These are phyloP conservation scores for Phytopythium helicoides DNA, from an alignment of 352 stramenopile species.

Conservation along the genomic window DNA sequence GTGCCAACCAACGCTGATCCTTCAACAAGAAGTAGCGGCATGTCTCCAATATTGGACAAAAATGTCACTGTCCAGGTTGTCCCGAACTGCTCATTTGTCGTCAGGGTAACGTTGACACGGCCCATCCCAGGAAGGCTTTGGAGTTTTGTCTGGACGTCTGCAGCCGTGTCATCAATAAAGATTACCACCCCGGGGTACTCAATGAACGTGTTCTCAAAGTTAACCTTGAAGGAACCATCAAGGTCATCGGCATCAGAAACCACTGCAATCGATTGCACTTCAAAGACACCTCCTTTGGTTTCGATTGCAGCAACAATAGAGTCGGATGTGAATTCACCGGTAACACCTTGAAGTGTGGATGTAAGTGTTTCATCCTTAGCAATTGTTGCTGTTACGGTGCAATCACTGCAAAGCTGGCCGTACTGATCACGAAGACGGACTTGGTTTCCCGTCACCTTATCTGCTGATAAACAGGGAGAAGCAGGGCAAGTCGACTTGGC, in stretches of 20 bases:
- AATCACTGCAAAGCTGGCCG: constrained; percentile 37
- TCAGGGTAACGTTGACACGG: constrained; percentile 54
- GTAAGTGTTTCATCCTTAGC: constrained; percentile 36
- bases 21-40: constrained; percentile 48
- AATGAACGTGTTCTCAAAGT: constrained; percentile 54
- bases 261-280: constrained; percentile 63
- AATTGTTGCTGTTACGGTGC: constrained; percentile 31
- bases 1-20: constrained; percentile 41
- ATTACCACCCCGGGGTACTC: constrained; percentile 43
- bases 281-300: constrained; percentile 51
- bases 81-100: constrained; percentile 38
- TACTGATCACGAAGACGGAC: constrained; percentile 44
- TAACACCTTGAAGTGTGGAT: constrained; percentile 24
- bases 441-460: constrained; percentile 40
- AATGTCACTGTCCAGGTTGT: constrained; percentile 72
- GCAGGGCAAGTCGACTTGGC: constrained; percentile 39
- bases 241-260: constrained; percentile 37
- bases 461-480: constrained; percentile 56
- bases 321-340: constrained; percentile 35
- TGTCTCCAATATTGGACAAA: constrained; percentile 61
- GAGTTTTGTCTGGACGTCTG: constrained; percentile 72
- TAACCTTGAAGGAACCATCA: constrained; percentile 53
- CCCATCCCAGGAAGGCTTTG: constrained; percentile 64
- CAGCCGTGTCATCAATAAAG: constrained; percentile 67
- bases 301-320: constrained; percentile 51